Base-by-base conservation (phyloP, 352 stramenopile species). In the Phytophthora europaea region DNA sequence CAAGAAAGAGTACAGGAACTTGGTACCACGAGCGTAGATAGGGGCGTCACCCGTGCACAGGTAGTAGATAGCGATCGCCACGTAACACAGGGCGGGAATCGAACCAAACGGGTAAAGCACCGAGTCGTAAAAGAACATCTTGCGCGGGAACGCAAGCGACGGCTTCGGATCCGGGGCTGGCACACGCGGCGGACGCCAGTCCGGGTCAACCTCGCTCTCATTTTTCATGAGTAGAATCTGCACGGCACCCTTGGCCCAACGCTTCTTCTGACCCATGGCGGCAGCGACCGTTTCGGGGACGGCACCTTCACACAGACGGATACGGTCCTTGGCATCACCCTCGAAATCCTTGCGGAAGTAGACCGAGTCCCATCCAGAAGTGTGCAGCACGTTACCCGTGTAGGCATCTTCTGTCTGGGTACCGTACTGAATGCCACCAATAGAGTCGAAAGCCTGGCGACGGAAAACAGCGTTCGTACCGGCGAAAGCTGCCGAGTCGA, bases 301-400 rank as follows among this genome's bases (percentile, higher is more conserved):
- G 10, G 88, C 83, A 65, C 90, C 90, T 82, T 97, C 90, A 75
- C 84, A 93, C 13, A 97, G 63, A 51, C 90, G 90, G 38, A 97
- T 97, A 43, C 90, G 90, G 36, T 97, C 90, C 78, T 94, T 94
- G 4, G 77, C 51, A 18, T 97, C 90, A 34, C 90, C 90, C 65
- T 97, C 90, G 48, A 97, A 95, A 76, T 97, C 90, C 78, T 97
- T 97, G 33, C 90, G 89, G 79, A 97, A 97, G 85, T 96, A 97
- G 0, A 94, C 82, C 3, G 87, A 94, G 62, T 97, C 85, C 90
- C 90, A 97, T 5, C 90, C 90, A 38, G 85, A 87, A 54, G 85
- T 92, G 70, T 94, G 85, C 54, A 97, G 59, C 66, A 96, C 79
- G 74, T 97, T 95, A 80, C 90, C 90, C 9, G 90, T 97, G 67